Percentiles rank a stretch among this genome's conserved stretches.
These are phyloP conservation scores for Lachancea lanzarotensis DNA, from an alignment of 805 yeast species.

Conservation along the genomic window DNA sequence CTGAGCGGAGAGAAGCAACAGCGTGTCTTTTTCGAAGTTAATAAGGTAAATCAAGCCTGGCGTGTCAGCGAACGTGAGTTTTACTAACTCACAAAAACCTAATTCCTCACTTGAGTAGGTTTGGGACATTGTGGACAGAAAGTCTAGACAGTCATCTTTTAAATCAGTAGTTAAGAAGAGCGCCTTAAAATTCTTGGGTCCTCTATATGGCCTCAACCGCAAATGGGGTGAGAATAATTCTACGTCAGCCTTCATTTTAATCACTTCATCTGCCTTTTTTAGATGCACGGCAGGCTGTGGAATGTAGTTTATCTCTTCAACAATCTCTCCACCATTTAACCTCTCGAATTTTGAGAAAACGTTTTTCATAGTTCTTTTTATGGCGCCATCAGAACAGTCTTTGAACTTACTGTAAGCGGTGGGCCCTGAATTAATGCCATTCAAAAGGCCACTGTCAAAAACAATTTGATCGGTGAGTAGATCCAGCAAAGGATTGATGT, in stretches of 20 bases:
- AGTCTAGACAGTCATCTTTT: constrained; percentile 25
- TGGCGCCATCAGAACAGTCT: constrained; percentile 17
- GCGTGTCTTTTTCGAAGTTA: constrained; percentile 37
- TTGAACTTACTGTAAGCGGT: constrained; percentile 34
- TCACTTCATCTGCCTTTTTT: constrained; percentile 28
- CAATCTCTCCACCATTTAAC: constrained; percentile 23
- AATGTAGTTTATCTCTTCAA: constrained; percentile 20
- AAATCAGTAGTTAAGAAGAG: constrained; percentile 37
- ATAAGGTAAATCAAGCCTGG: constrained; percentile 25
- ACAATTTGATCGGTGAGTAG: constrained; percentile 28
- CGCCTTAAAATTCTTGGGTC: constrained; percentile 46
- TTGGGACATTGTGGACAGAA: constrained; percentile 29
- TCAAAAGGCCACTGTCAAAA: constrained; percentile 41
- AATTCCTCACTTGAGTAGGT: constrained; percentile 30
- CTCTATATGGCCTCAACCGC: constrained; percentile 48
- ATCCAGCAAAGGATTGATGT: constrained; percentile 22
- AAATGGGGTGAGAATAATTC: constrained; percentile 51
- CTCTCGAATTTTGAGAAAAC: constrained; percentile 22
- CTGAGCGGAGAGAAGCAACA: constrained; percentile 45
- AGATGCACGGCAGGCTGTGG: constrained; percentile 27
- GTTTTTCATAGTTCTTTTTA: constrained; percentile 16
- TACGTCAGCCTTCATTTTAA: constrained; percentile 44
- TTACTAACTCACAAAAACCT: constrained; percentile 31
- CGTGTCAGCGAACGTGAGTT: constrained; percentile 23
- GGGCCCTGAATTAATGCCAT: constrained; percentile 49